Base-by-base conservation (phyloP, 805 yeast genomes). In the Suhomyces emberorum region DNA sequence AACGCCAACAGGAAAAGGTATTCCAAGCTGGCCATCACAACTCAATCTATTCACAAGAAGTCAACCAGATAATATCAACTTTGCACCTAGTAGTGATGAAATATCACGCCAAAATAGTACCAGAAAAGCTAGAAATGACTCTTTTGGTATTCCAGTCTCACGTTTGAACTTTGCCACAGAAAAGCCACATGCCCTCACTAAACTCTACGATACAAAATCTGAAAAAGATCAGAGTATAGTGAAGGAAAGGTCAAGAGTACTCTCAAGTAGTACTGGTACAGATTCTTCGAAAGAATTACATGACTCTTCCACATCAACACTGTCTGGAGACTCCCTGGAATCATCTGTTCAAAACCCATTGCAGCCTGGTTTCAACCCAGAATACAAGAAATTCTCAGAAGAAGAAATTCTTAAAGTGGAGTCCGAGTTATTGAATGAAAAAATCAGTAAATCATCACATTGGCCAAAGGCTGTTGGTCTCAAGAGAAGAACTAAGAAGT, bases 401-500 rank as follows among this genome's bases (percentile, higher is more conserved):
- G 59, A 54, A n/a, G 68, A 68, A 29, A 58, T 78, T 7, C 48
- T 76, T 22, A 53, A 54, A 25, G 31, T 59, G 6, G 86, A 79
- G 46, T 64, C 72, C 34, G 72, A 64, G 3, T 59, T 61, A 24
- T 61, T 78, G 7, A 63, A 55, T 9, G 55, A 57, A 17, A 60
- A 65, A 21, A 58, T 57, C 32, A 46, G 46, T 1, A 46, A 47
- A 1, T 74, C 82, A 1, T 45, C 48, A 5, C 54, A 58, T 30
- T 77, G 79, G 72, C 82, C 82, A 0, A 43, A 40, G 15, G 69
- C 64, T 19, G 70, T 70, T 11, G 97, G 97, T 2, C 65, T 71
- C 4, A 67, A 69, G 37, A 76, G 93, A 51, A 73, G 96, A 36
- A 79, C 74, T 15, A 86, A 86, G 55, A 76, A 78, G 42, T 74